Conservation (phyloP, 257 asterid genomes). For the Anisodus tanguticus region DNA sequence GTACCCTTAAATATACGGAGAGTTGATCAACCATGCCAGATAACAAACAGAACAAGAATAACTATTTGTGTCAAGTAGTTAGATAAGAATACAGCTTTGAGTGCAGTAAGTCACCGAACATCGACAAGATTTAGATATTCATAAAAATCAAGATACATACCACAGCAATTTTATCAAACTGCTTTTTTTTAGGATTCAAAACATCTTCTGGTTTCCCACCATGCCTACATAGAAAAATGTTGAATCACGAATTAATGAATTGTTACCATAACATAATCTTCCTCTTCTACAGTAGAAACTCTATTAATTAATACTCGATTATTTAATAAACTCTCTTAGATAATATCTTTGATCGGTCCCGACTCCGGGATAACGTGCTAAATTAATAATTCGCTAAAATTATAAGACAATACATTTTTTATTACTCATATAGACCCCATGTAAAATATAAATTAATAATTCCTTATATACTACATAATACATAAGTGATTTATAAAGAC, state of each 20-base stretch:
- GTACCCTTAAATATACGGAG: neutral
- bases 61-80: neutral
- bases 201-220: conserved; percentile 93
- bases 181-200: conserved; percentile 96
- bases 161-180: conserved; percentile 87
- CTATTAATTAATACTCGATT: no score
- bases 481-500: no score
- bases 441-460: no score
- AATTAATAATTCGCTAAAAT: no score
- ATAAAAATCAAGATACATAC: conserved; percentile 43
- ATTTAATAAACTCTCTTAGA: no score
- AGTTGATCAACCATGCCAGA: neutral
- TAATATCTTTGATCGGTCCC: no score
- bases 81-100: neutral
- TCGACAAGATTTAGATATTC: neutral
- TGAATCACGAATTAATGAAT: neutral
- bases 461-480: no score
- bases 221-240: conserved; percentile 47
- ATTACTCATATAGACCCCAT: no score
- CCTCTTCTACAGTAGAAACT: no score
- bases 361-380: no score
- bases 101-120: neutral
- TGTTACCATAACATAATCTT: neutral
- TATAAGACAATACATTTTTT: no score
- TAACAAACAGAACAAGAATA: neutral